Conservation (phyloP, 495 filamentous ascomycete species). For the Trichoderma asperelloides region DNA sequence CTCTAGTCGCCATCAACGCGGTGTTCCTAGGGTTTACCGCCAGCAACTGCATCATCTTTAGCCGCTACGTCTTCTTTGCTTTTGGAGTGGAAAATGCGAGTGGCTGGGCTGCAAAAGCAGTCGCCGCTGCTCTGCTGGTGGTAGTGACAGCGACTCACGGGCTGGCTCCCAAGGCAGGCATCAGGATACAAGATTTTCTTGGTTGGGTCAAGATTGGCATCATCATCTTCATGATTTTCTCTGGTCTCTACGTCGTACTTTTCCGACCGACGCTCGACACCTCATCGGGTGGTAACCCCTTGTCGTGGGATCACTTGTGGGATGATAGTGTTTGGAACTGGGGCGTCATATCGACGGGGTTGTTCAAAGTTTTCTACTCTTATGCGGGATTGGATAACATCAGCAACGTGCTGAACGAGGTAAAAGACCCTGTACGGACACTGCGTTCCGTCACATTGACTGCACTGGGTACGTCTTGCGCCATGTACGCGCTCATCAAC, state of each 20-base stretch:
- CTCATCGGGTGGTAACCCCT: not conserved
- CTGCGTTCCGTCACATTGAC: conserved; percentile 54
- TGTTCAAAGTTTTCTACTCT: conserved; percentile 69
- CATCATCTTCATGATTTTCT: conserved; percentile 55
- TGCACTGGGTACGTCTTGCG: conserved; percentile 50
- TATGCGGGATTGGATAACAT: conserved; percentile 60
- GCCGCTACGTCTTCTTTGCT: conserved; percentile 58
- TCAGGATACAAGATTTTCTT: conserved; percentile 56
- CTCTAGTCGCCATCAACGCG: conserved; percentile 56
- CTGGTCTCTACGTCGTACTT: conserved; percentile 45
- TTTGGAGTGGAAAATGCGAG: conserved; percentile 39
- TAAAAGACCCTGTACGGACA: conserved; percentile 58
- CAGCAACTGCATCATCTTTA: conserved; percentile 63
- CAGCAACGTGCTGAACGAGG: conserved; percentile 72
- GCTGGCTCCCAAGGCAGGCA: conserved; percentile 51
- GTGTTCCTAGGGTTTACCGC: conserved; percentile 63
- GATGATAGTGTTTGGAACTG: conserved; percentile 48
- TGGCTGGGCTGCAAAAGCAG: conserved; percentile 45
- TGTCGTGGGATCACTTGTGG: conserved; percentile 35
- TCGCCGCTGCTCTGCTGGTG: conserved; percentile 54
- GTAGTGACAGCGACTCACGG: conserved; percentile 54
- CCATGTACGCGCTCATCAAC: conserved; percentile 62
- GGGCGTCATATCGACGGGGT: conserved; percentile 47
- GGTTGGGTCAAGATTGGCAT: conserved; percentile 58
- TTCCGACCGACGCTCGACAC: conserved; percentile 19